Evolutionary conservation across 805 yeast species (phyloP).

Genomic region (Barnettozyma botsteinii): DNA sequence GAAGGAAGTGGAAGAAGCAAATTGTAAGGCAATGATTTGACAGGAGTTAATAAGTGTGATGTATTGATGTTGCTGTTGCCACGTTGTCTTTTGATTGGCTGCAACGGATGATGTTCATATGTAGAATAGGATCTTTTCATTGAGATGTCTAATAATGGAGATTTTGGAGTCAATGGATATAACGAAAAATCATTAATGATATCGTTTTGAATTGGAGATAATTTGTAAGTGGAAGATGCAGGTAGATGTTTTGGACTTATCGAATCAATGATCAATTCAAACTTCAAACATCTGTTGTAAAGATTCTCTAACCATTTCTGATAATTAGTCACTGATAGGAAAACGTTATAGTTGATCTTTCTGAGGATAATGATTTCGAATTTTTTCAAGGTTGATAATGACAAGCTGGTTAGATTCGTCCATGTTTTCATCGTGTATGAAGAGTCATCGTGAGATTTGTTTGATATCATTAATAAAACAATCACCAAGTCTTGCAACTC

Average conservation of each 20-base stretch:
- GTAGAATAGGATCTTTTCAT: not conserved
- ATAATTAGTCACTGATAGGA: constrained; percentile 12
- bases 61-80: not conserved
- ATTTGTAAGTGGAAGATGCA: too few relatives aligned
- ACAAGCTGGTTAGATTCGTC: constrained; percentile 27
- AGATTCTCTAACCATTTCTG: constrained; percentile 11
- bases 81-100: not conserved
- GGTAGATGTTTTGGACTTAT: constrained; percentile 1
- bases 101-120: not conserved
- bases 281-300: constrained; percentile 4
- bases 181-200: not conserved
- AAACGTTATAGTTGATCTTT: constrained; percentile 21
- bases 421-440: constrained; percentile 47
- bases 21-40: not conserved
- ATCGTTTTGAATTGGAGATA: not conserved
- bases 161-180: constrained; percentile 22
- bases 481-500: constrained; percentile 26
- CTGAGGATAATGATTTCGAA: constrained; percentile 19
- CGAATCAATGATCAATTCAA: constrained; percentile 6
- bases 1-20: too few relatives aligned
- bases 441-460: constrained; percentile 44
- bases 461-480: constrained; percentile 30
- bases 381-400: constrained; percentile 10
- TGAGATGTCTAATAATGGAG: constrained; percentile 10
- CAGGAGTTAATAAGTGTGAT: constrained; percentile 1